Conservation (phyloP, 78 protist genomes). For the Capsaspora owczarzaki region DNA sequence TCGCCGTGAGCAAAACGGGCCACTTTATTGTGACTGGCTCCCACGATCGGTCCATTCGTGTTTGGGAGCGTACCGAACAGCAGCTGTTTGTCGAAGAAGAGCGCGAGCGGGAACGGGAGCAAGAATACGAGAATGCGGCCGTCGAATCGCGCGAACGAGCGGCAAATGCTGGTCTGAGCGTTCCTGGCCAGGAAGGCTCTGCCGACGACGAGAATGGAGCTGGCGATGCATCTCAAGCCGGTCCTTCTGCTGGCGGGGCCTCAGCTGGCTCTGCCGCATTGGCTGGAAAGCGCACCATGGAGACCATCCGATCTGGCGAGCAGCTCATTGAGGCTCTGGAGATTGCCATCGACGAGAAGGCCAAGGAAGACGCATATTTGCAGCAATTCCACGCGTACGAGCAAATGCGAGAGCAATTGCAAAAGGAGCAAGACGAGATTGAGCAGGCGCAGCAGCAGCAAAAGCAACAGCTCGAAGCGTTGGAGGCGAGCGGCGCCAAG, state of each 20-base stretch:
- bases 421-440: no score
- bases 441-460: no score
- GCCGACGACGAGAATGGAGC: not conserved
- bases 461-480: no score
- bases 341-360: conserved; percentile 18
- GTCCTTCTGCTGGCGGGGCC: conserved; percentile 12
- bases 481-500: no score
- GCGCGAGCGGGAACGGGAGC: conserved; percentile 50
- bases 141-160: conserved; percentile 10
- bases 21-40: conserved; percentile 44
- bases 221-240: not conserved
- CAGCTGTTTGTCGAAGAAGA: conserved; percentile 75
- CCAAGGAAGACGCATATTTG: not conserved
- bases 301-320: conserved; percentile 56
- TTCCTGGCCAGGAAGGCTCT: not conserved
- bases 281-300: conserved; percentile 44
- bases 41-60: conserved; percentile 75
- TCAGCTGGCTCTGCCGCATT: no score
- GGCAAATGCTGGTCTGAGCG: conserved; percentile 18
- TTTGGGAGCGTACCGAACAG: conserved; percentile 69
- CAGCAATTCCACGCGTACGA: no score
- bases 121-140: not conserved
- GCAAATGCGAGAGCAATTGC: no score
- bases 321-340: conserved; percentile 64
- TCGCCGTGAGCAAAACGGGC: conserved; percentile 14